A percentile compares a stretch with the other conserved stretches of the same genome.
These are phyloP conservation scores for Phytophthora agathidicida DNA, from an alignment of 352 stramenopile genomes.

Conservation along the genomic window DNA sequence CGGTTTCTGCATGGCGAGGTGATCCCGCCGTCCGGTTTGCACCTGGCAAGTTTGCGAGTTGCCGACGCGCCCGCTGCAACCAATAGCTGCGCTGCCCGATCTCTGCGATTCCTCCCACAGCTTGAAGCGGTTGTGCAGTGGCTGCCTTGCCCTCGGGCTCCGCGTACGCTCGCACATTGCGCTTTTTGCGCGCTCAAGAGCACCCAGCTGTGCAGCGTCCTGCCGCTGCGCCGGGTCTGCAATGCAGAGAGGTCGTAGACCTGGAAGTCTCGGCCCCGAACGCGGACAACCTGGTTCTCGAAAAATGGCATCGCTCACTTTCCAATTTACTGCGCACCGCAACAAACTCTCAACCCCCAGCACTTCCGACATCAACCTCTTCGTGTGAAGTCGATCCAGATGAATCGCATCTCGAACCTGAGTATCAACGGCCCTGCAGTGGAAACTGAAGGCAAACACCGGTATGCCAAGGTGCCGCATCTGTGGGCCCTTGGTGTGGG, in stretches of 20 bases:
- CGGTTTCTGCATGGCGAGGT: constrained; percentile 3
- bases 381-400: constrained; percentile 10
- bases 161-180: constrained; percentile 32
- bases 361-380: background rate
- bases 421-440: constrained; percentile 18
- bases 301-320: constrained; percentile 12
- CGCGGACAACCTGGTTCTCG: background rate
- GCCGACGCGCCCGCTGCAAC: constrained; percentile 6
- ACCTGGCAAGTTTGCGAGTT: constrained; percentile 7
- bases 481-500: constrained; percentile 63
- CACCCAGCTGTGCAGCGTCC: constrained; percentile 9
- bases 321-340: constrained; percentile 21
- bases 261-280: constrained; percentile 9
- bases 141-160: constrained; percentile 4
- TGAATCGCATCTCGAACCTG: constrained; percentile 25
- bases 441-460: constrained; percentile 22
- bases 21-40: constrained; percentile 3
- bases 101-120: constrained; percentile 1
- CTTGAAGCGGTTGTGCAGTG: constrained; percentile 13
- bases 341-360: constrained; percentile 10
- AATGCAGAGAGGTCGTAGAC: constrained; percentile 10
- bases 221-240: constrained; percentile 4
- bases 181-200: constrained; percentile 21
- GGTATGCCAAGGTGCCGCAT: constrained; percentile 55
- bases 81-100: constrained; percentile 11